Percentiles rank a stretch among this genome's conserved stretches.
Evolutionary conservation across 352 stramenopile genomes (phyloP).

Genomic region (Bremia lactucae): DNA sequence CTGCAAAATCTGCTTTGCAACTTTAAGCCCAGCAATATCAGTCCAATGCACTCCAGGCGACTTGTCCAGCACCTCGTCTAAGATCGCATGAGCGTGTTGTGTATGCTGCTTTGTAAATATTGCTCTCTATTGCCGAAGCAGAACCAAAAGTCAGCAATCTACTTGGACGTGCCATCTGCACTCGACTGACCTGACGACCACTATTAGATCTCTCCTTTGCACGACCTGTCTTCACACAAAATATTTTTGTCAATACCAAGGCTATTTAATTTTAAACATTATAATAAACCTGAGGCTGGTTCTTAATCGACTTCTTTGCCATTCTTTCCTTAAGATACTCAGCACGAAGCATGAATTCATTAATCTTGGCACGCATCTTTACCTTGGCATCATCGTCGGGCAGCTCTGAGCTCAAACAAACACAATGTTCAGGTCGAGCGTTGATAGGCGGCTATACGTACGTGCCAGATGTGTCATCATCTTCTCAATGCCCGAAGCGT

Average conservation of each 20-base stretch:
- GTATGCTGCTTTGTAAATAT: conserved; percentile 46
- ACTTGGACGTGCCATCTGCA: conserved; percentile 1
- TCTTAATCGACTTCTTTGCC: conserved; percentile 12
- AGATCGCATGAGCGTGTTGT: conserved; percentile 58
- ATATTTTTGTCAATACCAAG: neutral
- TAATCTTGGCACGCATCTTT: conserved; percentile 38
- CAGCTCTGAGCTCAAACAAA: conserved; percentile 21
- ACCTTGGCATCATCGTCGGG: conserved; percentile 24
- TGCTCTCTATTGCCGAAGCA: conserved; percentile 12
- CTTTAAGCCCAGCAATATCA: conserved; percentile 70
- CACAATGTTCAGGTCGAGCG: neutral
- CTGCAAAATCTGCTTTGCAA: conserved; percentile 85
- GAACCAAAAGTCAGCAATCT: conserved; percentile 1
- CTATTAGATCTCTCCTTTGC: neutral
- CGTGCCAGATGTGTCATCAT: conserved; percentile 53
- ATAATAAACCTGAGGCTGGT: conserved; percentile 12
- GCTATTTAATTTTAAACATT: neutral
- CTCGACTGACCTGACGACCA: conserved; percentile 3
- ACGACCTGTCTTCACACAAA: conserved; percentile 2
- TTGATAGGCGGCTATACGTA: conserved; percentile 17
- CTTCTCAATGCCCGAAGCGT: conserved; percentile 61
- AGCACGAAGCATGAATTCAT: conserved; percentile 71
- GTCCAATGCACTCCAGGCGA: conserved; percentile 71
- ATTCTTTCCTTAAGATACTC: conserved; percentile 53
- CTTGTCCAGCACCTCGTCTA: conserved; percentile 76